A percentile compares a stretch with the other conserved stretches of the same genome.
These are phyloP conservation scores for Rutstroemia sp. DNA, from an alignment of 2,329 filamentous ascomycete genomes.

Conservation along the genomic window DNA sequence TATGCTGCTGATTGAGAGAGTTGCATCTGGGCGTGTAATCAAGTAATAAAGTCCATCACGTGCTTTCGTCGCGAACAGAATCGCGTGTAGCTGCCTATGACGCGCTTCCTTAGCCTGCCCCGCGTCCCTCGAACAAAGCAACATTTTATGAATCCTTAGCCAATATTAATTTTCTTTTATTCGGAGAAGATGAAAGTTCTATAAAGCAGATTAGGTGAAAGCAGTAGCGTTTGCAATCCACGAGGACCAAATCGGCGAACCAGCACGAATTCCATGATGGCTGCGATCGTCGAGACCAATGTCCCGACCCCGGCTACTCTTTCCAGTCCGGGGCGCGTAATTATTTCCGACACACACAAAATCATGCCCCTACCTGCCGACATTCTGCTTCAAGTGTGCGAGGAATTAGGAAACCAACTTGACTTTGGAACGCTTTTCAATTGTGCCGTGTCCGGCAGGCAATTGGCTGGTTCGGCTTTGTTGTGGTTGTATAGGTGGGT, in stretches of 20 bases:
- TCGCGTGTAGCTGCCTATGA: background rate
- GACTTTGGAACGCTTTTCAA: constrained; percentile 56
- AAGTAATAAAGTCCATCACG: background rate
- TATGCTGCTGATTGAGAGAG: background rate
- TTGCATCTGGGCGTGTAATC: no score
- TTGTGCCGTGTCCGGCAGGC: constrained; percentile 47
- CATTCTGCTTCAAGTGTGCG: constrained; percentile 52
- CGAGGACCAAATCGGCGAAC: background rate
- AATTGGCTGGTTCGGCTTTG: constrained; percentile 51
- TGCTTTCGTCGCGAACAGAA: background rate
- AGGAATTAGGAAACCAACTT: constrained; percentile 46
- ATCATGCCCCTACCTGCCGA: constrained; percentile 35
- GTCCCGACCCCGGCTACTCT: background rate
- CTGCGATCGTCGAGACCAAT: background rate
- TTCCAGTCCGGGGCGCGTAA: background rate
- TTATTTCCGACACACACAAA: background rate
- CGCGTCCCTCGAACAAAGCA: background rate
- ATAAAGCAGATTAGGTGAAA: background rate
- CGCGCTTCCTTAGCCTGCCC: background rate
- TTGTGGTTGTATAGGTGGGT: constrained; percentile 56
- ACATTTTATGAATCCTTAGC: background rate
- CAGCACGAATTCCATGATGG: background rate
- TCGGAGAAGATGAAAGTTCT: background rate
- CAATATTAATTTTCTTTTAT: background rate
- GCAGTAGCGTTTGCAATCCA: background rate